Base-by-base conservation (phyloP, 23 red algal genomes). In the Pyropia yezoensis region DNA sequence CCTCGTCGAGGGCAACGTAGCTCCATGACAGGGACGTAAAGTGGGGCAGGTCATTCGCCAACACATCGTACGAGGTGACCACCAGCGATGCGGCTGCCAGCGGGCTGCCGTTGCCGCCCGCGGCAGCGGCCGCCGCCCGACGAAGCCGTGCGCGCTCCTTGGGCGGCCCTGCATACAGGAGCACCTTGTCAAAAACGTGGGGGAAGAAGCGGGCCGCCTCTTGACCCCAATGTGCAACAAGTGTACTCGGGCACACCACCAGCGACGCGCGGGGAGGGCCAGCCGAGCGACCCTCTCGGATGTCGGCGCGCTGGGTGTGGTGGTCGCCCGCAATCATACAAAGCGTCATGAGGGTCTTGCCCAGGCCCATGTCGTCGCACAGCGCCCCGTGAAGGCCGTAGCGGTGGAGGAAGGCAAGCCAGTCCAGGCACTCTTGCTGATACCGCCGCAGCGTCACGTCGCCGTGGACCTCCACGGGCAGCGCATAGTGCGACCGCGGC, bases 321-420 rank as follows among this genome's bases (percentile, higher is more conserved):
- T 39, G 54, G 55, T 91, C 85, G 0, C 78, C 86, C 47, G 88
- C 69, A 1, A 98, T 77, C 16, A 98, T 91, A 62, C 94, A 90
- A 2, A 98, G 75, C 22, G 94, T 98, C 94, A 98, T 98, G 29
- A 98, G 67, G 17, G 94, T 98, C 66, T 98, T 98, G 18, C 94
- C 94, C 22, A 98, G 77, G 26, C 94, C 94, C 94, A 98, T 98
- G 53, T 98, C 94, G 71, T 98, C 94, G 66, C 94, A 98, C 16
- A 98, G 77, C 18, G 85, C 84, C 7, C 94, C 94, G 53, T 98
- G 94, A 28, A 98, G 52, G 14, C 78, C 85, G 78, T 90, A 98
- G n/a, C 76, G 74, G 54, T 91, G 75, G 12, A 98, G 62, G 39
- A 98, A 98, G 0, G 82, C 86, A 25, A 98, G 47, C 94, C 94